Evolutionary conservation across 495 filamentous ascomycete genomes (phyloP).

Genomic region (Aspergillus baeticus): DNA sequence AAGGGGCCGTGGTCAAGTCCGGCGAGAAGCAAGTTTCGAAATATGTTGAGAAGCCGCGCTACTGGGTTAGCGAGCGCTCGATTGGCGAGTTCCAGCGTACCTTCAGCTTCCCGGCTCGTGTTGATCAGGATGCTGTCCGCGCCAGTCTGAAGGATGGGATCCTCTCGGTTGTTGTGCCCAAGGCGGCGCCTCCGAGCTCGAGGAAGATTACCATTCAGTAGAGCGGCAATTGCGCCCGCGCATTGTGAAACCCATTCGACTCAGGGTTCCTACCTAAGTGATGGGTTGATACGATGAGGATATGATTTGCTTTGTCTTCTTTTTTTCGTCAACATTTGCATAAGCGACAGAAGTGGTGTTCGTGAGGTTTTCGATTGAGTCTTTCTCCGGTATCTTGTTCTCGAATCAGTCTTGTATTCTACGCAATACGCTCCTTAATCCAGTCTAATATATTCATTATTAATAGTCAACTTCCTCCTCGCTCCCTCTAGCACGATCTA

Average conservation of each 20-base stretch:
- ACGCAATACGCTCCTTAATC: too few relatives aligned
- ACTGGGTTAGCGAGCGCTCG: constrained; percentile 82
- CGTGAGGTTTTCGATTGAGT: too few relatives aligned
- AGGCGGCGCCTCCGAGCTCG: constrained; percentile 54
- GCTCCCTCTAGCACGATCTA: too few relatives aligned
- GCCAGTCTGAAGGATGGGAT: constrained; percentile 79
- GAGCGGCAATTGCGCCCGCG: not conserved
- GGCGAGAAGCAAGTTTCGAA: constrained; percentile 18
- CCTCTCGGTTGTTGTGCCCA: constrained; percentile 76
- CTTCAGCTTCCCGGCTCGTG: constrained; percentile 75
- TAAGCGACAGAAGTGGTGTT: too few relatives aligned
- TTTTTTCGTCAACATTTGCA: too few relatives aligned
- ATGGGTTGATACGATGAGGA: not conserved
- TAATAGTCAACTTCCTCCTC: too few relatives aligned
- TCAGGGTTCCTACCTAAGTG: not conserved
- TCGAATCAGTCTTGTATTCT: too few relatives aligned
- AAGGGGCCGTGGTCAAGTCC: constrained; percentile 8
- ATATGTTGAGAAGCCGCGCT: constrained; percentile 48
- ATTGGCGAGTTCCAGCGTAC: constrained; percentile 79
- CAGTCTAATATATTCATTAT: too few relatives aligned
- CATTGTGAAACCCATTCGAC: not conserved
- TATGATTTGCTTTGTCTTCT: too few relatives aligned
- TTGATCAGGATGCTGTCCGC: constrained; percentile 77
- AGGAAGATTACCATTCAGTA: constrained; percentile 65
- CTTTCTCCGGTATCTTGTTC: too few relatives aligned